Base-by-base conservation (phyloP, 129 eudicot genomes). In the Apium graveolens region DNA sequence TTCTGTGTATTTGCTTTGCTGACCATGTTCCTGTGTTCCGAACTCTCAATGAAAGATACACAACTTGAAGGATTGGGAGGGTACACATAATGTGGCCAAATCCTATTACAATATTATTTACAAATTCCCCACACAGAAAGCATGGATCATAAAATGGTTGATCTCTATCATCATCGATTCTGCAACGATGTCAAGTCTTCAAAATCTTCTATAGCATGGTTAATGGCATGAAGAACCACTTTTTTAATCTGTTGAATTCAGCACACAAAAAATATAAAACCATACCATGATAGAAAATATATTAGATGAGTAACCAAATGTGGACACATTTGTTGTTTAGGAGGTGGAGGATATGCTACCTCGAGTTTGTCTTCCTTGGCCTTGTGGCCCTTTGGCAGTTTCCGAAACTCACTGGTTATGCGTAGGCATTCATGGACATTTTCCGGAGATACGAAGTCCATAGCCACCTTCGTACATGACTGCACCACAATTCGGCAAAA, bases 351-450 rank as follows among this genome's bases (percentile, higher is more conserved):
- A 2, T 7, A 13, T 62, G 51, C 14, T 79, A 88, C 97, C 97
- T 92, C 97, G 73, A 92, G 86, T 85, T 92, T 92, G 92, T 92
- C 97, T 86, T 92, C 96, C 81, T 83, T 88, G 42, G 88, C 97
- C 83, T 78, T 88, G 81, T 92, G 96, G 81, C 79, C 77, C 63
- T 83, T 84, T 37, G 96, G 97, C 27, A 92, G 87, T 81, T 81
- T 84, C 60, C 97, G 95, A 78, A 90, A 92, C 85, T 92, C 97
- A 53, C 83, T 88, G 24, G 97, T 87, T 62, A 92, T 81, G 51
- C 86, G 88, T 65, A 92, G 77, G 78, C 93, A 92, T 68, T 92
- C 85, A 43, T 80, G 77, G 53, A 92, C 21, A 74, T 90, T 92
- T 84, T 92, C 97, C 1, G 97, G 97, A 53, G 97, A 90, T 57